phyloP scores from a whole-genome alignment of 1,139 yeast genomes.

The Lodderomyces theae region DNA sequence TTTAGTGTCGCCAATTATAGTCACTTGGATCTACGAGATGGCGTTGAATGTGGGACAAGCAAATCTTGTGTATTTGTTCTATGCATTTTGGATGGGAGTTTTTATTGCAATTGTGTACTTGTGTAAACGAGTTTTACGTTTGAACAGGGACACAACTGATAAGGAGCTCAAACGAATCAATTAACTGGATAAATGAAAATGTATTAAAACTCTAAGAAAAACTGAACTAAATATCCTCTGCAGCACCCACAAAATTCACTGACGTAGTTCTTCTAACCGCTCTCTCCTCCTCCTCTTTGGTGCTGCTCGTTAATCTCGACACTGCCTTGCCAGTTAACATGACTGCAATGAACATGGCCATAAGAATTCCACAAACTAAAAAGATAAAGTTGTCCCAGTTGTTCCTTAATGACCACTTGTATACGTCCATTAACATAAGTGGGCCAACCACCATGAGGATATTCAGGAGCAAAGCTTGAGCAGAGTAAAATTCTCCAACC shows the following conservation, averaged over 20 bases:
- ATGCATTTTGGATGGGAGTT: conserved; percentile 6
- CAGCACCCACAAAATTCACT: not conserved
- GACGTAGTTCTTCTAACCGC: not conserved
- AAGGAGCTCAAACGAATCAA: not conserved
- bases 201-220: not conserved
- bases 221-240: not conserved
- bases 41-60: conserved; percentile 1
- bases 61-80: conserved; percentile 12
- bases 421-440: conserved; percentile 25
- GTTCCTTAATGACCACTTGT: conserved; percentile 20
- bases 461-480: conserved; percentile 33
- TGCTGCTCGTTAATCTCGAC: conserved; percentile 4
- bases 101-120: not conserved
- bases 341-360: conserved; percentile 6
- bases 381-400: conserved; percentile 13
- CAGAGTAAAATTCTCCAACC: conserved; percentile 24
- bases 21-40: conserved; percentile 3
- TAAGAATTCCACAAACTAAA: conserved; percentile 10
- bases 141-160: conserved; percentile 4
- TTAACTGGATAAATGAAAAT: no score
- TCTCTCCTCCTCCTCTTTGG: conserved; percentile 5
- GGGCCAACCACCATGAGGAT: conserved; percentile 27
- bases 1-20: conserved; percentile 21
- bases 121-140: conserved; percentile 6
- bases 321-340: conserved; percentile 3